These are phyloP conservation scores for Canariomyces notabilis DNA, from an alignment of 2,329 filamentous ascomycete genomes.

Conservation along the genomic window DNA sequence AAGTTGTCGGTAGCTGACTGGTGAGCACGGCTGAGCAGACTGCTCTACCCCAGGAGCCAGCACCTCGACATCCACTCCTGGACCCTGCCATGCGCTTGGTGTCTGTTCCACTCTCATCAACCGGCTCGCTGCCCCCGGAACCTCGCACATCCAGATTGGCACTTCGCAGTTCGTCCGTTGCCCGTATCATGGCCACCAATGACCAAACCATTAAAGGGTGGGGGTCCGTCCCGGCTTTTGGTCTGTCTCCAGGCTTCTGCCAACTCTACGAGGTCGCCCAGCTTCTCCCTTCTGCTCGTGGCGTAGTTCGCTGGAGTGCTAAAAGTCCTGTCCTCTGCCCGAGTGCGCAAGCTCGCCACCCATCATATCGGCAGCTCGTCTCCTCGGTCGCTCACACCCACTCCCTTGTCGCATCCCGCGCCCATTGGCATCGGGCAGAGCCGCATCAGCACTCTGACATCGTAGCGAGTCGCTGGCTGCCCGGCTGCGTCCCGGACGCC, in stretches of 20 bases:
- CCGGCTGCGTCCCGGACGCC: conserved; percentile 12
- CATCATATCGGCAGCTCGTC: background rate
- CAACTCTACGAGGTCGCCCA: conserved; percentile 11
- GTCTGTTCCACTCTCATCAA: conserved; percentile 1
- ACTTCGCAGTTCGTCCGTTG: conserved; percentile 23
- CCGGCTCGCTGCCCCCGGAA: conserved; percentile 11
- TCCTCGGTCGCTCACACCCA: conserved; percentile 2
- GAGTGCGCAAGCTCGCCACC: conserved; percentile 11
- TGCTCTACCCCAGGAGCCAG: conserved; percentile 17
- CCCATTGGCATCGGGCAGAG: conserved; percentile 11
- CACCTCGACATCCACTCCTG: conserved; percentile 19
- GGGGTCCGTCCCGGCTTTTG: conserved; percentile 20
- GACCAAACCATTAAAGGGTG: conserved; percentile 24
- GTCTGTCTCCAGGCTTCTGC: conserved; percentile 14
- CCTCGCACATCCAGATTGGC: conserved; percentile 21
- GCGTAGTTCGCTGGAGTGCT: conserved; percentile 1
- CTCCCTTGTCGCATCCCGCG: conserved; percentile 15
- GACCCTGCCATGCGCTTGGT: conserved; percentile 17
- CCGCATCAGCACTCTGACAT: conserved; percentile 10
- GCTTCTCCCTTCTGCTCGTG: conserved; percentile 2
- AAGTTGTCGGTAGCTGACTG: conserved; percentile 37
- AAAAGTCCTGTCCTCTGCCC: conserved; percentile 1
- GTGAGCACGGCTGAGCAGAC: conserved; percentile 21
- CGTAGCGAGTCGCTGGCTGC: conserved; percentile 9
- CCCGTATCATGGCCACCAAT: conserved; percentile 21